Evolutionary conservation across 2,329 filamentous ascomycete genomes (phyloP).

Genomic region (Venturia nashicola): DNA sequence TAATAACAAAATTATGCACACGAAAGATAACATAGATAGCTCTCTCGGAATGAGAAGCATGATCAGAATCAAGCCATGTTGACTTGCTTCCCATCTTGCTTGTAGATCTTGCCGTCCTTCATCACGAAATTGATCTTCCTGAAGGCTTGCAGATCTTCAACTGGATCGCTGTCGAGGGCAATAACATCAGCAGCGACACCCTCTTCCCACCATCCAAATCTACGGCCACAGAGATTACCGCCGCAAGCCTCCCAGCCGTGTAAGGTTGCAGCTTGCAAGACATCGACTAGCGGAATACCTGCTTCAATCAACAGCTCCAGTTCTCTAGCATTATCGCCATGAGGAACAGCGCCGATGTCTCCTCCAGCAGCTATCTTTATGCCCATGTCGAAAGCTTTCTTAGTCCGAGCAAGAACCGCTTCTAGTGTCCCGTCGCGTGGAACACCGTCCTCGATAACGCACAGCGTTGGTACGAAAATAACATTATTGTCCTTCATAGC

Average conservation of each 20-base stretch:
- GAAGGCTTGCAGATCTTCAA: constrained; percentile 28
- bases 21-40: too few species aligned
- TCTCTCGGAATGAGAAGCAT: too few species aligned
- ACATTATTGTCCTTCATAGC: constrained; percentile 32
- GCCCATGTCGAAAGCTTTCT: constrained; percentile 19
- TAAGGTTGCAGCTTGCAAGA: constrained; percentile 37
- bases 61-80: neutral
- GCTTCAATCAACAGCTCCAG: constrained; percentile 42
- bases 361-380: constrained; percentile 12
- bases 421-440: constrained; percentile 15
- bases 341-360: constrained; percentile 29
- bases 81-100: constrained; percentile 17
- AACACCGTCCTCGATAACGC: constrained; percentile 27
- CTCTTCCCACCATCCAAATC: constrained; percentile 40
- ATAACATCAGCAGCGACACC: constrained; percentile 41
- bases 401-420: constrained; percentile 27
- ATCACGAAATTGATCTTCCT: constrained; percentile 42
- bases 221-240: constrained; percentile 36
- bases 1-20: too few species aligned
- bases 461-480: constrained; percentile 43
- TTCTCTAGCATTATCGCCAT: constrained; percentile 41
- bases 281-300: constrained; percentile 38
- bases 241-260: constrained; percentile 46
- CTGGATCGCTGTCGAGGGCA: constrained; percentile 34
- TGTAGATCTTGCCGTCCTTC: constrained; percentile 44